Base-by-base conservation (phyloP, 2,329 filamentous ascomycete genomes). In the Elsinoe perseae region DNA sequence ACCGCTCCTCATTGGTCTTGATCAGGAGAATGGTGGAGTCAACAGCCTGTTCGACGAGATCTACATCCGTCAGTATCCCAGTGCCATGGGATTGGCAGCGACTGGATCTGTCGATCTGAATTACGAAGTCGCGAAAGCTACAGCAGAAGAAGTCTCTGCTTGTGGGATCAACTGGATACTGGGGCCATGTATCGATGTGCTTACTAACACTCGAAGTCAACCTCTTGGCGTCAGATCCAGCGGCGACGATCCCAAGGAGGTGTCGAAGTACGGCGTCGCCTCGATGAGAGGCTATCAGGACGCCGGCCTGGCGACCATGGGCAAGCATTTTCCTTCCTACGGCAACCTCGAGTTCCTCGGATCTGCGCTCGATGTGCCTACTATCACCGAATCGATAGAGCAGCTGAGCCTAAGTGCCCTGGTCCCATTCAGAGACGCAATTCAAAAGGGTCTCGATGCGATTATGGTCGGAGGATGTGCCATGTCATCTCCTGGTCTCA, bases 1-100 rank as follows among this genome's bases (percentile, higher is more conserved):
- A 2, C 93, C 93, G 1, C 75, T 98, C 16, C 77, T 95, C 56
- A 96, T 98, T 64, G 91, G 87, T 36, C 76, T 97, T 34, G 93
- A 97, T 68, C 93, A 98, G 69, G 93, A 98, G 70, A 97, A 98
- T 82, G 93, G 93, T 61, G 91, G 92, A 2, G 92, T 96, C 69
- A 97, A 96, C 74, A 95, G 89, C 72, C 80, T 97, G 2, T 96
- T 95, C 66, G 92, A 97, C 69, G 90, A 95, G 64, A 89, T 93
- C 66, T 93, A 91, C 68, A 92, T 97, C 63, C 90, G 89, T 62
- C 93, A 97, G 69, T 98, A 95, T 64, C 93, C 93, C 7, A 95
- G 91, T 66, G 88, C 92, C 60, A 97, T 98, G 92, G 92, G 91
- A 10, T 80, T 96, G 59, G 90, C 92, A n/a, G 93, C 93, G 20